A percentile compares a stretch with the other conserved stretches of the same genome.
Evolutionary conservation across 2,329 filamentous ascomycete species (phyloP).

Genomic region (Fusarium incarnatum): DNA sequence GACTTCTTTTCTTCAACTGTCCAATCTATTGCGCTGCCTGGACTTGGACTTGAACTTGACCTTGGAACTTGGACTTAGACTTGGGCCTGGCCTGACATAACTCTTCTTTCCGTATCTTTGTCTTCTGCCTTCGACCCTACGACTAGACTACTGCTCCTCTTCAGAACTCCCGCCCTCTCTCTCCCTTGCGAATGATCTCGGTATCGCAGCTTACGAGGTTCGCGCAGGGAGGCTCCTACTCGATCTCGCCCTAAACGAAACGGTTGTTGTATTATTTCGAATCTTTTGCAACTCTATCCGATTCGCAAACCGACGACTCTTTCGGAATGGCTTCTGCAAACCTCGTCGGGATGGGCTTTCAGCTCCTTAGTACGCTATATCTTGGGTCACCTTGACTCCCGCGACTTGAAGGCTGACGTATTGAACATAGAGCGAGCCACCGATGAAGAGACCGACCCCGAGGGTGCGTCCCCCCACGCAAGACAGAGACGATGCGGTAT

Average conservation of each 20-base stretch:
- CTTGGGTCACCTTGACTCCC: conserved; percentile 3
- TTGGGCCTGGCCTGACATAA: not conserved
- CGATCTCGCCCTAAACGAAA: conserved; percentile 21
- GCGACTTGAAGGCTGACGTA: conserved; percentile 36
- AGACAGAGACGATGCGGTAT: conserved; percentile 1
- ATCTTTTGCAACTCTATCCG: not conserved
- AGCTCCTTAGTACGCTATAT: conserved; percentile 48
- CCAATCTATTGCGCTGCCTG: conserved; percentile 18
- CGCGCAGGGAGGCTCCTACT: conserved; percentile 43
- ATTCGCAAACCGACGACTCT: conserved; percentile 1
- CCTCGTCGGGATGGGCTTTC: conserved; percentile 48
- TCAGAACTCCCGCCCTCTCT: not conserved
- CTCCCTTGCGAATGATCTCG: conserved; percentile 39
- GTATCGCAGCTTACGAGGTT: conserved; percentile 42
- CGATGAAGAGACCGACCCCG: conserved; percentile 50
- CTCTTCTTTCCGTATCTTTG: not conserved
- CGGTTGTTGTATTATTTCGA: conserved; percentile 18
- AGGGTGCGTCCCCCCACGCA: conserved; percentile 46
- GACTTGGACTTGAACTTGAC: not conserved
- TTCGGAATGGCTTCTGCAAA: conserved; percentile 41
- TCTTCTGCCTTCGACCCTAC: not conserved
- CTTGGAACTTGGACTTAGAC: not conserved
- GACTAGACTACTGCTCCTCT: conserved; percentile 3
- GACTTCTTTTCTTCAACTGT: conserved; percentile 11
- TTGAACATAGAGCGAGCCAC: conserved; percentile 44